These are phyloP conservation scores for Sphagnum magellanicum DNA, from an alignment of 228 moss, liverwort and hornwort genomes.

Conservation along the genomic window DNA sequence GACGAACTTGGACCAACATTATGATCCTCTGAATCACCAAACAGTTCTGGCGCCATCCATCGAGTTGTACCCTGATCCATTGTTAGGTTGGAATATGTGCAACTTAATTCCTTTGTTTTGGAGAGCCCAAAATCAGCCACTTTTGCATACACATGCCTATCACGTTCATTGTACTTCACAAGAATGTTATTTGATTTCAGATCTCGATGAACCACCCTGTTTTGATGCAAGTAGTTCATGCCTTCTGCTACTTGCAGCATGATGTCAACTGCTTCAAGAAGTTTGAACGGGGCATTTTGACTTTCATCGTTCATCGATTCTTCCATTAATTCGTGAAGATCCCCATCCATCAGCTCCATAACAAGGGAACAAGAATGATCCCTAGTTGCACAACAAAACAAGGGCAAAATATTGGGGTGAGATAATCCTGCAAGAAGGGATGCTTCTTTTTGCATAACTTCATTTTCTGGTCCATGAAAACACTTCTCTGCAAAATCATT, in stretches of 20 bases:
- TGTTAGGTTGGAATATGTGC: background rate
- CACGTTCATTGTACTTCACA: background rate
- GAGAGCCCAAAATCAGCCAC: constrained; percentile 1
- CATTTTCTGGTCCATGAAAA: background rate
- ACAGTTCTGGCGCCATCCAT: constrained; percentile 7
- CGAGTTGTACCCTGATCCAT: background rate
- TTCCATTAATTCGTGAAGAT: background rate
- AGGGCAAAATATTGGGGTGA: constrained; percentile 2
- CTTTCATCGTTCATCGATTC: background rate
- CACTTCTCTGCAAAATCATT: constrained; percentile 4
- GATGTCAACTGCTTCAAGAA: constrained; percentile 6
- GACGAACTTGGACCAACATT: background rate
- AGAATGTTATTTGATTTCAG: constrained; percentile 1
- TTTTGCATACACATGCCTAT: constrained; percentile 4
- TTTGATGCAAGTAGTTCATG: constrained; percentile 5
- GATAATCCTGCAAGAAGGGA: background rate
- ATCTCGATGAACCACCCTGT: constrained; percentile 5
- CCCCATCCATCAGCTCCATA: constrained; percentile 2
- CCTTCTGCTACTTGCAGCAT: constrained; percentile 15
- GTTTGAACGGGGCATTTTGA: constrained; percentile 4
- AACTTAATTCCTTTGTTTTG: background rate
- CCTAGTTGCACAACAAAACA: background rate
- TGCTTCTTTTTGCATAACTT: constrained; percentile 1
- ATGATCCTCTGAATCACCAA: constrained; percentile 4
- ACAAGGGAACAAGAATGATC: background rate